Conservation (phyloP, 352 stramenopile species). For the Pythium vanterpoolii region DNA sequence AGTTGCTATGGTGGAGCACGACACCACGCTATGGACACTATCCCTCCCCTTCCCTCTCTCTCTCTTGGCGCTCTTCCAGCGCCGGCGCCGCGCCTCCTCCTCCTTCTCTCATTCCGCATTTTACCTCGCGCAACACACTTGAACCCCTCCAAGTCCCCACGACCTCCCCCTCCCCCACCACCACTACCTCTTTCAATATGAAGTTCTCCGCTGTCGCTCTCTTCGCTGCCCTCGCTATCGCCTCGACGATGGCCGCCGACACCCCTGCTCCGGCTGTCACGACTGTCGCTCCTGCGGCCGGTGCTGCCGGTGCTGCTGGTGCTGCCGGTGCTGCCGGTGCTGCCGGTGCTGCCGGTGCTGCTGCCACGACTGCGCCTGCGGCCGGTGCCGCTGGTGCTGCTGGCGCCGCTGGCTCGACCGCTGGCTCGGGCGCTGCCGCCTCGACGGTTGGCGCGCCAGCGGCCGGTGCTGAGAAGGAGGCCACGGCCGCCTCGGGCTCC, state of each 20-base stretch:
- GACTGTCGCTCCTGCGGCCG: neutral
- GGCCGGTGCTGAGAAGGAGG: neutral
- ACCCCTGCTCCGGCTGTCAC: neutral
- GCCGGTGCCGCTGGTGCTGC: neutral
- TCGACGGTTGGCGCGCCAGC: neutral
- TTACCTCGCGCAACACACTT: neutral
- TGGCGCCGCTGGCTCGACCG: neutral
- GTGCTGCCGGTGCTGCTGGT: neutral
- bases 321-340: neutral
- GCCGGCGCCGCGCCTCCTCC: no score
- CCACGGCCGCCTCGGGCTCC: neutral
- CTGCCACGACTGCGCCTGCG: neutral
- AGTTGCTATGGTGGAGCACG: no score
- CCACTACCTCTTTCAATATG: conserved; percentile 5
- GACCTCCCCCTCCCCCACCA: no score
- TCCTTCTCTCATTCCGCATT: neutral
- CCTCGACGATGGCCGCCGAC: conserved; percentile 4
- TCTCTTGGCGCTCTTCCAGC: neutral
- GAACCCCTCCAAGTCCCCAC: no score
- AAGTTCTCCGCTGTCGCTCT: conserved; percentile 19
- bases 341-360: neutral
- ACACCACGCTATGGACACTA: no score
- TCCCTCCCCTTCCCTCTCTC: no score
- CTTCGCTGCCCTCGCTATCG: conserved; percentile 16
- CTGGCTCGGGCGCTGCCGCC: conserved; percentile 2